phyloP scores from a whole-genome alignment of 768 basidiomycete genomes.

The Agaricus blazei region DNA sequence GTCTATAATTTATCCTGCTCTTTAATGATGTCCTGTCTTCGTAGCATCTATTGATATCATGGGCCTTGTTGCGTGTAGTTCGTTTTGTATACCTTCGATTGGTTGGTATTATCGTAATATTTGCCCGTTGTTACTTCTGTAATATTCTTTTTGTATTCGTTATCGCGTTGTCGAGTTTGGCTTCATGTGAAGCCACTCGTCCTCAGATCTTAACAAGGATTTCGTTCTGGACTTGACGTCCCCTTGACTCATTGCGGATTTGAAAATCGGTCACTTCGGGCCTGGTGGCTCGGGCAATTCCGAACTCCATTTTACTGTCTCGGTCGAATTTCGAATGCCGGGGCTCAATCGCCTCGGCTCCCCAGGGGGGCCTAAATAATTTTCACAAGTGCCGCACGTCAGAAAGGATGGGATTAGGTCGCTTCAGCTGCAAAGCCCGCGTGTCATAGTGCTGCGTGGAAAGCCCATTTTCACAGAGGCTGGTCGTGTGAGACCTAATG shows the following conservation, averaged over 20 bases:
- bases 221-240: slow-evolving; percentile 2
- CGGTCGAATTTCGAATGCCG: too few relatives aligned
- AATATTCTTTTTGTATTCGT: slow-evolving; percentile 11
- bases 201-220: slow-evolving; percentile 2
- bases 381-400: too few relatives aligned
- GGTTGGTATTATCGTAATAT: slow-evolving; percentile 12
- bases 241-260: not conserved
- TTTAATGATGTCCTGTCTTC: slow-evolving; percentile 2
- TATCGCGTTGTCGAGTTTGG: slow-evolving; percentile 1
- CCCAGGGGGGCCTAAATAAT: too few relatives aligned
- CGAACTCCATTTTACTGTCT: too few relatives aligned
- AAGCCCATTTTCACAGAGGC: too few relatives aligned
- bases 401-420: too few relatives aligned
- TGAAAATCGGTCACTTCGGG: too few relatives aligned
- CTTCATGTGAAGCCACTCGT: not conserved
- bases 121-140: slow-evolving; percentile 13
- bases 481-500: too few relatives aligned
- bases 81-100: slow-evolving; percentile 11
- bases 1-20: slow-evolving; percentile 7
- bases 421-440: too few relatives aligned
- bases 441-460: too few relatives aligned
- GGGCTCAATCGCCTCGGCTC: too few relatives aligned
- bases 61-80: slow-evolving; percentile 7
- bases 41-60: slow-evolving; percentile 1
- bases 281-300: too few relatives aligned